Percentiles rank a stretch among this genome's conserved stretches.
Evolutionary conservation across 2,329 filamentous ascomycete species (phyloP).

Genomic region (Cytospora schulzeri): DNA sequence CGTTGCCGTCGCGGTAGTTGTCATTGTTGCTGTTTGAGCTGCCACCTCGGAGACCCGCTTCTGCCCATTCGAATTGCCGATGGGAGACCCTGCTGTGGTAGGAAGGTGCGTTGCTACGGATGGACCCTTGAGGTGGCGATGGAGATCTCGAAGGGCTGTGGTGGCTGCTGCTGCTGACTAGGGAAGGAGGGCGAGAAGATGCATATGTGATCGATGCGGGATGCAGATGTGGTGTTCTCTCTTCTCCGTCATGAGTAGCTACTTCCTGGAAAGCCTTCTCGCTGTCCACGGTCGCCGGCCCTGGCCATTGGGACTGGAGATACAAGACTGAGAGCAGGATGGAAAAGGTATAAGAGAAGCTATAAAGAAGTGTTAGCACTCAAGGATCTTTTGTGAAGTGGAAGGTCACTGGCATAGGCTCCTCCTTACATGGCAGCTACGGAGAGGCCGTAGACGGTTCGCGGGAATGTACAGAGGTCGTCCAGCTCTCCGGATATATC

Average conservation of each 20-base stretch:
- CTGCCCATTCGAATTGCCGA: background rate
- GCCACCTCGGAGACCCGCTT: background rate
- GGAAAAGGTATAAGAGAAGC: slow-evolving; percentile 29
- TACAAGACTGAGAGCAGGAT: slow-evolving; percentile 26
- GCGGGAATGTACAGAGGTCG: slow-evolving; percentile 26
- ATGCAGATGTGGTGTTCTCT: background rate
- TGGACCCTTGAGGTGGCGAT: slow-evolving; percentile 16
- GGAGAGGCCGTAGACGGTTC: slow-evolving; percentile 29
- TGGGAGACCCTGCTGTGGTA: slow-evolving; percentile 8
- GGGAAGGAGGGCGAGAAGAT: slow-evolving; percentile 2
- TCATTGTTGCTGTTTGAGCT: background rate
- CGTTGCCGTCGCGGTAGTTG: background rate
- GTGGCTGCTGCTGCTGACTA: background rate
- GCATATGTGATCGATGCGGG: slow-evolving; percentile 9
- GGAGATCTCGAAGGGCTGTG: slow-evolving; percentile 7
- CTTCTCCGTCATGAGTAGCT: background rate
- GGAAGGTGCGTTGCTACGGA: slow-evolving; percentile 14
- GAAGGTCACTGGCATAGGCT: background rate
- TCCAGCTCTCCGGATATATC: slow-evolving; percentile 27
- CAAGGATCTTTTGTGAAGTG: background rate
- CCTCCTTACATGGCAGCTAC: slow-evolving; percentile 29
- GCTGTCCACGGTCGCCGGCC: background rate
- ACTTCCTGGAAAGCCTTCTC: slow-evolving; percentile 7
- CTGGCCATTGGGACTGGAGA: slow-evolving; percentile 12
- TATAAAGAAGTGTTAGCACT: background rate